Base-by-base conservation (phyloP, 2,329 filamentous ascomycete species). In the Fusarium sp. region DNA sequence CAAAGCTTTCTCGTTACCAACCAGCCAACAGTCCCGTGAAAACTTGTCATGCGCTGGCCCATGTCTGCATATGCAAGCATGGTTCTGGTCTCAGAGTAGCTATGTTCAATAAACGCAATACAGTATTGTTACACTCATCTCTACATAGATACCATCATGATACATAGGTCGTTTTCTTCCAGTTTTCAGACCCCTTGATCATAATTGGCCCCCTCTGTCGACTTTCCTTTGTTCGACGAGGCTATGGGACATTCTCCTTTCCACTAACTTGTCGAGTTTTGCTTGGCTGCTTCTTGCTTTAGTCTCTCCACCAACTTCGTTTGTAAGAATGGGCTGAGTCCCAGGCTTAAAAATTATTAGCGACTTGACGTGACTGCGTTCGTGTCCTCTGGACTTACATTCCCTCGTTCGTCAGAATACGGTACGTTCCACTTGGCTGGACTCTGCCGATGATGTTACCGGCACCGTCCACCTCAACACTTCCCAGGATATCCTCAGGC, bases 401-500 rank as follows among this genome's bases (percentile, higher is more conserved):
- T 78, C 91, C 91, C 80, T 91, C 87, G 57, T 90, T 89, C 2
- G 90, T 92, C 57, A 92, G 76, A 35, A 91, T 83, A 41, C 91
- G 86, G 78, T 91, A 92, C 8, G 89, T 91, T 20, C 89, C 89
- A 69, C 89, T 91, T 3, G 86, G 83, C 79, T 90, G 86, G 71
- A 88, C 88, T 70, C 85, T 86, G 28, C 89, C 89, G 31, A 91
- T 82, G 57, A 92, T 87, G 33, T 86, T 78, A 0, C 91, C 91
- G 12, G 81, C 72, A 4, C 83, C 85, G 77, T 91, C 85, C 10
- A 92, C 91, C 77, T 92, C 88, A 44, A 92, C 85, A 71, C 90
- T 92, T 41, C 91, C 91, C 60, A 93, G 83, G 41, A 93, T 93
- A 76, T 93, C 91, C 75, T 92, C 91, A 3, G 91, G 90, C 85